Percentiles rank a stretch among this genome's conserved stretches.
Conservation (phyloP, 2,329 filamentous ascomycete genomes). For the Akanthomyces uredinophilus region DNA sequence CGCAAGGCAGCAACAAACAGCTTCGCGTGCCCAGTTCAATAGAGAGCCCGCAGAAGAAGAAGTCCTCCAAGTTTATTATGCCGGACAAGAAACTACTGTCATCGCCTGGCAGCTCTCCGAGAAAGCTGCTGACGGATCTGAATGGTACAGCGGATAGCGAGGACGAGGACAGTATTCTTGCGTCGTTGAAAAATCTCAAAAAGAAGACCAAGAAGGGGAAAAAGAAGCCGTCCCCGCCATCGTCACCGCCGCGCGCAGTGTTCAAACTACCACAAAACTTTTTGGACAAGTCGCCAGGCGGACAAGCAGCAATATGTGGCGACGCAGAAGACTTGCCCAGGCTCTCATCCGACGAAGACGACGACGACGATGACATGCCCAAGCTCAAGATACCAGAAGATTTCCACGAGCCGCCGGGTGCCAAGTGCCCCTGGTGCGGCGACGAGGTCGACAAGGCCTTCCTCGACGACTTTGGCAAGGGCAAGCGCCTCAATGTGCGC, state of each 20-base stretch:
- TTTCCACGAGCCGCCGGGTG: neutral
- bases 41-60: slow-evolving; percentile 11
- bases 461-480: slow-evolving; percentile 48
- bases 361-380: slow-evolving; percentile 4
- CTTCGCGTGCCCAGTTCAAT: slow-evolving; percentile 7
- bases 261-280: slow-evolving; percentile 20
- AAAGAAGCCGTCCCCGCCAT: slow-evolving; percentile 8
- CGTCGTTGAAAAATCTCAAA: neutral
- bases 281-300: neutral
- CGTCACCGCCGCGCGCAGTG: slow-evolving; percentile 18
- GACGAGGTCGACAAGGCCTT: slow-evolving; percentile 49
- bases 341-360: neutral
- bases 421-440: slow-evolving; percentile 62
- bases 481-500: slow-evolving; percentile 47
- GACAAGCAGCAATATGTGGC: neutral
- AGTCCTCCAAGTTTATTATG: neutral
- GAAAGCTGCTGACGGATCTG: neutral
- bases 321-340: neutral
- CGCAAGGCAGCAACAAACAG: slow-evolving; percentile 1
- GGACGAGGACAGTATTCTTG: slow-evolving; percentile 8
- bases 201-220: neutral
- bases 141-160: neutral
- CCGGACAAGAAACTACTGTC: slow-evolving; percentile 1
- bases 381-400: neutral
- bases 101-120: slow-evolving; percentile 3